Base-by-base conservation (phyloP, 2,329 filamentous ascomycete species). In the Colletotrichum destructivum region DNA sequence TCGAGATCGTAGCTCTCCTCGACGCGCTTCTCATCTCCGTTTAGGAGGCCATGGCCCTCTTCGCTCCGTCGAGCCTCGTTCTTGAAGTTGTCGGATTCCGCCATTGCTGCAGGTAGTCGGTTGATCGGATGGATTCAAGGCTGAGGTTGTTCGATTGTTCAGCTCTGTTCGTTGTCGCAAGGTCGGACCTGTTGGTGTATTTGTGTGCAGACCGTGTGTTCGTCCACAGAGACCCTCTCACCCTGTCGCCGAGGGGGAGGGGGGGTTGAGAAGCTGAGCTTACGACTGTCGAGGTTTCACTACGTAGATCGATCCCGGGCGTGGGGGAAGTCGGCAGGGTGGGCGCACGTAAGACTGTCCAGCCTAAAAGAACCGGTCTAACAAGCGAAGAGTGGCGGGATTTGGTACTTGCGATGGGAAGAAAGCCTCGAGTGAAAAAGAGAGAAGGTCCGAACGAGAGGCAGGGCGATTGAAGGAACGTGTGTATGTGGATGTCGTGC, bases 1-100 rank as follows among this genome's bases (percentile, higher is more conserved):
- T 74, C 73, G 52, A 74, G 67, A 65, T 74, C 71, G 47, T 72
- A 74, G 56, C 69, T 71, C 42, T 72, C 71, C 54, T 66, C 68
- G 60, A 67, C 57, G 16, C 56, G 62, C 71, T 74, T 74, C 71
- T 74, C 73, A 49, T 74, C 73, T 61, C 73, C 71, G 57, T 74
- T 66, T 38, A 74, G 62, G 49, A 74, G 73, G 44, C 73, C 71
- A 16, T 73, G 67, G 64, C 71, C 71, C 56, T 74, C 73, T 64
- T 74, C 73, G 62, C 73, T 73, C 56, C 71, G 56, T 35, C 67
- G 67, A 40, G 46, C 73, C 57, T 74, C 73, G 12, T 52, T 54
- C 67, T 74, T 52, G 74, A 73, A 55, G 70, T 40, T 60, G 75
- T 74, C 46, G 64, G 74, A 16, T 75, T 75, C 26, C 74, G 75